These are phyloP conservation scores for Filobasidium wieringae DNA, from an alignment of 768 basidiomycete genomes.

Conservation along the genomic window DNA sequence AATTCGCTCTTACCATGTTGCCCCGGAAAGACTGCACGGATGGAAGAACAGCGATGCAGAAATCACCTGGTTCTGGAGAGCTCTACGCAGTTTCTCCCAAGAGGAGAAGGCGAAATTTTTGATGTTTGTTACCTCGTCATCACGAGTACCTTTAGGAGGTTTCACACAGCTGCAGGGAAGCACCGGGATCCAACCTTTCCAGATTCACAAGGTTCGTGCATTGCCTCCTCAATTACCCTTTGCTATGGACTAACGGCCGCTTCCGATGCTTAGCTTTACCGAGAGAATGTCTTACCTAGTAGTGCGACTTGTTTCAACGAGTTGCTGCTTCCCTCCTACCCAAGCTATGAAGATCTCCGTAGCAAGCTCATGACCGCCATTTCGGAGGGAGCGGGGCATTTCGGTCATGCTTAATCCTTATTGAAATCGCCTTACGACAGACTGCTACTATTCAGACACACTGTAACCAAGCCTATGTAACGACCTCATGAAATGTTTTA, in stretches of 20 bases:
- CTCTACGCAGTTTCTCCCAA: conserved; percentile 89
- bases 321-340: conserved; percentile 65
- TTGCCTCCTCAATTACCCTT: too few relatives aligned
- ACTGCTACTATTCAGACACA: too few relatives aligned
- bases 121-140: conserved; percentile 86
- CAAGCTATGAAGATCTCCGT: conserved; percentile 90
- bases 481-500: not conserved
- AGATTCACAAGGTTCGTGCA: conserved; percentile 86
- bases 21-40: conserved; percentile 25
- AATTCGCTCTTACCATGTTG: conserved; percentile 37
- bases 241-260: too few relatives aligned
- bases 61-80: conserved; percentile 99
- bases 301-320: conserved; percentile 34
- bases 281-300: conserved; percentile 12
- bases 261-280: conserved; percentile 45
- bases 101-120: conserved; percentile 94
- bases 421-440: not conserved
- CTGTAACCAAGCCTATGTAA: not conserved
- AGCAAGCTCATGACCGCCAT: conserved; percentile 82
- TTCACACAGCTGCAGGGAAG: conserved; percentile 75
- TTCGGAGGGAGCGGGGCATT: conserved; percentile 90
- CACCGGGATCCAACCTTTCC: conserved; percentile 76
- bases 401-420: conserved; percentile 45
- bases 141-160: conserved; percentile 83
- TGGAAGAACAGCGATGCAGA: conserved; percentile 58